Percentiles rank a stretch among this genome's conserved stretches.
Evolutionary conservation across 164 flowering plant species (phyloP).

Genomic region (Sextonia rubra): DNA sequence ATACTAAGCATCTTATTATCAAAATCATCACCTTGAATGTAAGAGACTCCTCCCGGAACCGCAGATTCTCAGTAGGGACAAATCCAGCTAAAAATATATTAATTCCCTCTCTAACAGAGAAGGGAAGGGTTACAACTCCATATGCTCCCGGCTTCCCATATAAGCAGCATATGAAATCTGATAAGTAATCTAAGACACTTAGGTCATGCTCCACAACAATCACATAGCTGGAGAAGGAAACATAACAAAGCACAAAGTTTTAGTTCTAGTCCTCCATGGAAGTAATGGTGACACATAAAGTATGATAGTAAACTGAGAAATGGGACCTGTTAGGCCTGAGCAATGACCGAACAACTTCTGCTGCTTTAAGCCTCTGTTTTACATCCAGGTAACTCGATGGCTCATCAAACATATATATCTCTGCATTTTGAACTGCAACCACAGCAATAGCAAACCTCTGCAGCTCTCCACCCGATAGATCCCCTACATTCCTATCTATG

Average conservation of each 20-base stretch:
- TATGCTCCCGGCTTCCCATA: slow-evolving; percentile 98
- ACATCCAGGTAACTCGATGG: slow-evolving; percentile 99
- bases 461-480: slow-evolving; percentile 97
- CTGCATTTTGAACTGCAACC: slow-evolving; percentile 91
- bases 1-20: not conserved
- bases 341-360: slow-evolving; percentile 88
- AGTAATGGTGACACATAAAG: not conserved
- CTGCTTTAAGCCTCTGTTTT: slow-evolving; percentile 97
- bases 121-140: slow-evolving; percentile 98
- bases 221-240: slow-evolving; percentile 71
- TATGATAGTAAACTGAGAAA: not conserved
- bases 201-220: slow-evolving; percentile 99
- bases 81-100: slow-evolving; percentile 95
- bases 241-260: not conserved
- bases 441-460: slow-evolving; percentile 99
- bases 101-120: slow-evolving; percentile 98
- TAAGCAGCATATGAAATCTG: slow-evolving; percentile 97
- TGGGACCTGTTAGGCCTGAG: slow-evolving; percentile 81
- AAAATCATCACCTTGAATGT: slow-evolving; percentile 74
- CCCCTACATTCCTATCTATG: slow-evolving; percentile 92
- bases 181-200: slow-evolving; percentile 94
- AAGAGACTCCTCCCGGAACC: slow-evolving; percentile 92
- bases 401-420: slow-evolving; percentile 98
- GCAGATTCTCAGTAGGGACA: slow-evolving; percentile 96
- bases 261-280: not conserved